Conservation (phyloP, 192 early-diverging fungal genomes). For the Haplosporangium gracile region DNA sequence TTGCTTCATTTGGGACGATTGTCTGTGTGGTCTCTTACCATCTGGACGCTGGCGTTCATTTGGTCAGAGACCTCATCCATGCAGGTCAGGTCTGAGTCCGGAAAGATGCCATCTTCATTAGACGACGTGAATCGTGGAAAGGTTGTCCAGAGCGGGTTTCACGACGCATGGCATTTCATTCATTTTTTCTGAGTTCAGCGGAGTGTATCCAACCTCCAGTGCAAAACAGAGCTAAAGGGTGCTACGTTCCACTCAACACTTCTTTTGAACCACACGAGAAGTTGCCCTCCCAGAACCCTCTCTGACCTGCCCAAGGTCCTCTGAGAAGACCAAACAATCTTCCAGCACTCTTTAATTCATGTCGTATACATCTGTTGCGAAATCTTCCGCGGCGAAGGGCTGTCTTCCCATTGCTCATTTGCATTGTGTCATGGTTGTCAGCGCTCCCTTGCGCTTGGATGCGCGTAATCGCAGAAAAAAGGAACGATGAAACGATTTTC, state of each 20-base stretch:
- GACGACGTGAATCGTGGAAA: neutral
- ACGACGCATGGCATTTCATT: neutral
- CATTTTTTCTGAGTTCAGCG: neutral
- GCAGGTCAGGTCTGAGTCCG: neutral
- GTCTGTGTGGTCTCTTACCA: neutral
- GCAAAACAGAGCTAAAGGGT: neutral
- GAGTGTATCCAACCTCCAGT: neutral
- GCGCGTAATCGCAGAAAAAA: slow-evolving; percentile 3
- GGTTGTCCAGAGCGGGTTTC: neutral
- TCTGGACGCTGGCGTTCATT: neutral
- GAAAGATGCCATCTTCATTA: neutral
- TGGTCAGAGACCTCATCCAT: neutral
- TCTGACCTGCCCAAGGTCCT: too few relatives aligned
- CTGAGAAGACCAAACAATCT: too few relatives aligned
- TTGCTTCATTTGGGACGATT: neutral
- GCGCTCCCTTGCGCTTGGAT: neutral
- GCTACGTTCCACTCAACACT: neutral
- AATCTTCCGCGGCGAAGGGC: neutral
- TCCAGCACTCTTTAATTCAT: too few relatives aligned
- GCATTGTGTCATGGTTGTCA: neutral
- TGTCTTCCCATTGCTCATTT: neutral
- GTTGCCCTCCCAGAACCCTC: too few relatives aligned
- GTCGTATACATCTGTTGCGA: too few relatives aligned
- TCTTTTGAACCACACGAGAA: neutral
- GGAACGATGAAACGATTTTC: neutral